Evolutionary conservation across 1,284 basidiomycete genomes (phyloP), one percentile per base, ranked within the genome.

Genomic region (Somion occarium): DNA sequence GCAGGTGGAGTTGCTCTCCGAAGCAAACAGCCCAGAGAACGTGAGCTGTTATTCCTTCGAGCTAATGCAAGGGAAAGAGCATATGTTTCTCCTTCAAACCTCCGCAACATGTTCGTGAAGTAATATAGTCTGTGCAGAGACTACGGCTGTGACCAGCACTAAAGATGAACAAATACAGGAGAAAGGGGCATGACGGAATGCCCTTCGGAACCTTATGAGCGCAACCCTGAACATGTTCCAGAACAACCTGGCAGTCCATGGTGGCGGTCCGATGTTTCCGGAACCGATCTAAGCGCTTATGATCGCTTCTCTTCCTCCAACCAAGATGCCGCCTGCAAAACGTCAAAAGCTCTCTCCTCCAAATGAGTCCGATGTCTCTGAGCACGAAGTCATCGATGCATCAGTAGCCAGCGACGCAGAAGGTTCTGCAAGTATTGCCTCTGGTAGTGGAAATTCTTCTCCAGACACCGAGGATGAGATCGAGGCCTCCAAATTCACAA

Each of bases 391-490:
- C 47, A 41, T 54, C 19, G 43, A n/a, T 13, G 49, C 19, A 15
- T 46, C 44, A n/a, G 37, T 20, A 15, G 11, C 20, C n/a, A 27
- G 46, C 12, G 54, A 56, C 37, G 61, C 65, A 26, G 65, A 68
- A 25, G 59, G 63, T 38, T 34, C 30, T 15, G 30, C 7, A 7
- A 62, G 64, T 39, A 66, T 65, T 24, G 63, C 58, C 34, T 54
- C 51, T 27, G 61, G 61, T 11, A 57, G 51, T 26, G 66, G 67
- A 64, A 26, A 68, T 23, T 62, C 61, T 38, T 66, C 64, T 22
- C 64, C 64, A 24, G 74, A 83, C 60, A 83, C 82, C 15, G 82
- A 81, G 13, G 82, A 84, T 56, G 84, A 88, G 61, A 80, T 88
- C 46, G 73, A 73, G 18, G 69, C 67, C 11, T 64, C 76, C 41